phyloP scores from a whole-genome alignment of 257 asterid genomes.

The Lycium ferocissimum region DNA sequence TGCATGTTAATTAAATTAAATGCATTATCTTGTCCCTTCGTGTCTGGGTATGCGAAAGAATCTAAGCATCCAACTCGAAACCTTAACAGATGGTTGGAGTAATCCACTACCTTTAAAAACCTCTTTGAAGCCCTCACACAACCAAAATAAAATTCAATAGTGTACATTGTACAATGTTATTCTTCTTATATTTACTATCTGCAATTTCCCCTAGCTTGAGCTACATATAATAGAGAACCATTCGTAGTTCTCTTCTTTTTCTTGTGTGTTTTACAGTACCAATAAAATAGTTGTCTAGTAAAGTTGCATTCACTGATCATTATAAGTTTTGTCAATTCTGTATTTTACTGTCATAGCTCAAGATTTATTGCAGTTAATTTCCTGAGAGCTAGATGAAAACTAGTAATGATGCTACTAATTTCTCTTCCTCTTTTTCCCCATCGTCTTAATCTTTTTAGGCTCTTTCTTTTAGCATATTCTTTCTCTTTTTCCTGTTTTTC shows the following conservation, averaged over 20 bases:
- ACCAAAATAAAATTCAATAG: background rate
- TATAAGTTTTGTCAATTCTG: too few species aligned
- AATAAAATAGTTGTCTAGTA: too few species aligned
- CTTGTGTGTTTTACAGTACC: too few species aligned
- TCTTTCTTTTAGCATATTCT: background rate
- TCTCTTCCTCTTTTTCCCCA: too few species aligned
- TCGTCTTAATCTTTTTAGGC: too few species aligned
- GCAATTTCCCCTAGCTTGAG: background rate
- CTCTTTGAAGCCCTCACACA: background rate
- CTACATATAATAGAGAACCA: background rate
- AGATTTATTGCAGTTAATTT: background rate
- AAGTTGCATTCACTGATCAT: too few species aligned
- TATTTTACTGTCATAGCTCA: background rate
- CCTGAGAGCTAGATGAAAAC: background rate
- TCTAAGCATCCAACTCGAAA: background rate
- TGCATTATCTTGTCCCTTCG: background rate
- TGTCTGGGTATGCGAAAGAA: background rate
- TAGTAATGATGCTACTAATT: too few species aligned
- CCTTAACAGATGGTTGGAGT: background rate
- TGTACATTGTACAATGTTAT: background rate
- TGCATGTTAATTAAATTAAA: background rate
- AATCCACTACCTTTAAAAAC: background rate
- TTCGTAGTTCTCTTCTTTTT: too few species aligned
- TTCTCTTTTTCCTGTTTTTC: background rate
- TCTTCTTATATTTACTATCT: background rate